Evolutionary conservation across 1,284 basidiomycete genomes (phyloP), one percentile per base, ranked within the genome.

Genomic region (Trichosporon asahii): DNA sequence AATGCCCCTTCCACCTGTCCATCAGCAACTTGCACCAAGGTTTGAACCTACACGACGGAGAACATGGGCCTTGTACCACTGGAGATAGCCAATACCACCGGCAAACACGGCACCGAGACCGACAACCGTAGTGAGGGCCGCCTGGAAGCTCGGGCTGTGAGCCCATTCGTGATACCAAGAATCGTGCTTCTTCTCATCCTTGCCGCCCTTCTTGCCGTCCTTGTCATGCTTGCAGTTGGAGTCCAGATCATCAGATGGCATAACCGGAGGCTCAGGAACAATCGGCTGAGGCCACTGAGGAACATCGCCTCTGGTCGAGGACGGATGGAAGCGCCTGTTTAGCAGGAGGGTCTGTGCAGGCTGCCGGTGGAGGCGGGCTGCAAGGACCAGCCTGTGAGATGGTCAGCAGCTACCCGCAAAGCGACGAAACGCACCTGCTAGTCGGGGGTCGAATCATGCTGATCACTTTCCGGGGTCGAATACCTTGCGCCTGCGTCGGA

Each of bases 41-140:
- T 9, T 18, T 7, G 1, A 2, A 64, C 70, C 71, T 78, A 90
- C 91, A 85, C 93, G 89, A 79, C 88, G 84, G n/a, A 92, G 85
- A 11, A 93, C 91, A 77, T 89, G 89, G 74, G 87, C 87, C 83
- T 93, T 93, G 84, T 93, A 93, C 89, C 89, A 92, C 35, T 85
- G 84, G 66, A 92, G 82, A 80, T 93, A 92, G 12, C 86, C 87
- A 15, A 91, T 84, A 66, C 92, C 91, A 27, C 71, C 76, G 0
- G 67, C 79, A 57, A 79, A 80, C 0, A 83, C 80, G 73, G 82
- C 80, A 2, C 78, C 77, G 12, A 83, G 71, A 3, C 83, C 81
- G 4, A 84, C 78, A 18, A 82, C 75, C 1, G 81, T 84, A 1
- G 82, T 82, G 35, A 84, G 72, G 14, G 80, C 81, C 5, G 82